A percentile compares a stretch with the other conserved stretches of the same genome.
phyloP scores from a whole-genome alignment of 495 filamentous ascomycete species.

The Aspergillus ellipticus region DNA sequence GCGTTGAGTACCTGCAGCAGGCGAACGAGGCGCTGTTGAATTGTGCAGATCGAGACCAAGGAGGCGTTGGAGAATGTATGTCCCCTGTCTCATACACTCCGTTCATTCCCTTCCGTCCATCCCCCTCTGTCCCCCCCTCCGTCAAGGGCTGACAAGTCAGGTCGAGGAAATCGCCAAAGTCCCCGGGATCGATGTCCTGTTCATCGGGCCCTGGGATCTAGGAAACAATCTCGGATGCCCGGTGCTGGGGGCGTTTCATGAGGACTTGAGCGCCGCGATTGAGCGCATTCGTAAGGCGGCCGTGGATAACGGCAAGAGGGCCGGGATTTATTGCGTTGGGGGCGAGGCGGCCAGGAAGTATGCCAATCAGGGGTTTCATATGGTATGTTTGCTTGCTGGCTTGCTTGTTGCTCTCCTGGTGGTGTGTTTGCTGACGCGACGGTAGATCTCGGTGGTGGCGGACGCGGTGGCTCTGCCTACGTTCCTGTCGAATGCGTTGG shows the following conservation, averaged over 20 bases:
- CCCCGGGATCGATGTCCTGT: conserved; percentile 68
- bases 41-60: conserved; percentile 79
- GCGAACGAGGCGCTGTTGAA: background rate
- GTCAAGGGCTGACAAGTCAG: too few relatives aligned
- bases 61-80: conserved; percentile 59
- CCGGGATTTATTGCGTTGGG: conserved; percentile 66
- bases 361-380: conserved; percentile 67
- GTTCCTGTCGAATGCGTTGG: conserved; percentile 33
- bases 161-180: conserved; percentile 71
- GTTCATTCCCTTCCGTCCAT: too few relatives aligned
- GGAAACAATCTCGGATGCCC: conserved; percentile 73
- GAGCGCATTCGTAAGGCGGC: conserved; percentile 51
- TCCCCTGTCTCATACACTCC: too few relatives aligned
- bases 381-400: conserved; percentile 45
- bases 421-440: background rate
- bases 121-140: too few relatives aligned
- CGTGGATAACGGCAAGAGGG: conserved; percentile 57
- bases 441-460: conserved; percentile 44
- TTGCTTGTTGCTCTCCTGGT: background rate
- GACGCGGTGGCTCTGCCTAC: conserved; percentile 53
- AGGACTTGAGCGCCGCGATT: conserved; percentile 64
- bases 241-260: conserved; percentile 58
- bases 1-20: too few relatives aligned
- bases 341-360: conserved; percentile 62
- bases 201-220: conserved; percentile 63